A percentile compares a stretch with the other conserved stretches of the same genome.
Conservation (phyloP, 164 flowering plant genomes). For the Tinospora cordifolia region DNA sequence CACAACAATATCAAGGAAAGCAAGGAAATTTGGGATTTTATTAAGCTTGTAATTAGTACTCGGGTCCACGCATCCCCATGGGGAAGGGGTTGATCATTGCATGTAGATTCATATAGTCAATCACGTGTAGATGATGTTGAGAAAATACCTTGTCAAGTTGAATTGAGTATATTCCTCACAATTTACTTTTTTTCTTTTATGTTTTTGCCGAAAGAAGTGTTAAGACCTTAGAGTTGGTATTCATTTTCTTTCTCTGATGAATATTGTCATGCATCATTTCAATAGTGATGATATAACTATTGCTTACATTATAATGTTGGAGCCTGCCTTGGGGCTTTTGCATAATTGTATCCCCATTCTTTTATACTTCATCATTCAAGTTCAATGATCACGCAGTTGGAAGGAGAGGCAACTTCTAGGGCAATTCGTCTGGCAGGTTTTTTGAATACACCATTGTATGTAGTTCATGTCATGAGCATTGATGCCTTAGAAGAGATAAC, state of each 20-base stretch:
- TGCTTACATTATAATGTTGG: no score
- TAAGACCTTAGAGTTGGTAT: background rate
- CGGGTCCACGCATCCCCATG: no score
- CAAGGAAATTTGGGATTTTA: background rate
- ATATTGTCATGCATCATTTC: background rate
- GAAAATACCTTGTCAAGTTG: no score
- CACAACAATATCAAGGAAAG: no score
- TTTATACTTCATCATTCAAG: background rate
- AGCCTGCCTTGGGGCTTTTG: no score
- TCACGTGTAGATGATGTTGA: no score
- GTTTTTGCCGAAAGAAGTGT: background rate
- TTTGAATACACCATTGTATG: slow-evolving; percentile 84
- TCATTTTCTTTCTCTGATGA: background rate
- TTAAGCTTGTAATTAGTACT: no score
- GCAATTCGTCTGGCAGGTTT: slow-evolving; percentile 92
- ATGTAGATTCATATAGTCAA: no score
- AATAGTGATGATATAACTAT: no score
- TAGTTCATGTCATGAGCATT: slow-evolving; percentile 98
- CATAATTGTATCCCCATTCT: background rate
- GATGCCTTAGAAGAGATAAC: slow-evolving; percentile 98
- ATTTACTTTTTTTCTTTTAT: background rate
- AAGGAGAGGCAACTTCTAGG: slow-evolving; percentile 94
- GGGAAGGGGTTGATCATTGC: no score
- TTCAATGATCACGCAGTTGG: slow-evolving; percentile 50
- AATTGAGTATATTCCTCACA: no score